phyloP scores from a whole-genome alignment of 2,329 filamentous ascomycete genomes.

The Stylonectria norvegica region DNA sequence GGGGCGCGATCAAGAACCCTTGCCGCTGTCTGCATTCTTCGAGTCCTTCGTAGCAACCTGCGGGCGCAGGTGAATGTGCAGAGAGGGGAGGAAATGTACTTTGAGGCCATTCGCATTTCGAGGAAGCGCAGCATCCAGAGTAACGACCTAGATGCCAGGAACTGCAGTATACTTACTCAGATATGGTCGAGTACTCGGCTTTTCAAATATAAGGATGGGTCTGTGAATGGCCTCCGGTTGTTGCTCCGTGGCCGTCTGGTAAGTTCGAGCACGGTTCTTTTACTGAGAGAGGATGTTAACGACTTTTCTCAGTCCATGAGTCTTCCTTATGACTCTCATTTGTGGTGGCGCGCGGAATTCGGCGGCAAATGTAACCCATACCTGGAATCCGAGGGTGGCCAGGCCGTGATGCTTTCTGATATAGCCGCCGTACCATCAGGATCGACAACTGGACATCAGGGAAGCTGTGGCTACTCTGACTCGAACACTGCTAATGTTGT shows the following conservation, averaged over 20 bases:
- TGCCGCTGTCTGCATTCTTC: not conserved
- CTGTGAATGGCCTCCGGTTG: not conserved
- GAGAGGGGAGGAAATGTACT: not conserved
- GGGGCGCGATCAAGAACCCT: not conserved
- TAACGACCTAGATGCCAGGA: not conserved
- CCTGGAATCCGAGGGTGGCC: not conserved
- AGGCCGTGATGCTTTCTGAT: not conserved
- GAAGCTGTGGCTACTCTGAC: too few species aligned
- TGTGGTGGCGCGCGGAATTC: not conserved
- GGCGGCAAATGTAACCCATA: not conserved
- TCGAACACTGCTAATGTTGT: too few species aligned
- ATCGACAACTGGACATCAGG: too few species aligned
- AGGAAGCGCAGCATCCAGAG: not conserved
- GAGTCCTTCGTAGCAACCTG: not conserved
- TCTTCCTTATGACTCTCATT: not conserved
- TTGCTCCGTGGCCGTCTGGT: not conserved
- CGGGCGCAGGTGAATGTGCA: not conserved
- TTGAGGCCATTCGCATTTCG: not conserved
- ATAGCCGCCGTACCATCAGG: not conserved
- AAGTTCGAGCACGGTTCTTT: not conserved
- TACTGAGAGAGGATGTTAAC: not conserved
- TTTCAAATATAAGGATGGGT: not conserved
- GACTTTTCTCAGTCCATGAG: not conserved
- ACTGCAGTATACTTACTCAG: not conserved
- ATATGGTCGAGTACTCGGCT: not conserved